Conservation (phyloP, 345 rosid genomes). For the Melastoma malabathricum region DNA sequence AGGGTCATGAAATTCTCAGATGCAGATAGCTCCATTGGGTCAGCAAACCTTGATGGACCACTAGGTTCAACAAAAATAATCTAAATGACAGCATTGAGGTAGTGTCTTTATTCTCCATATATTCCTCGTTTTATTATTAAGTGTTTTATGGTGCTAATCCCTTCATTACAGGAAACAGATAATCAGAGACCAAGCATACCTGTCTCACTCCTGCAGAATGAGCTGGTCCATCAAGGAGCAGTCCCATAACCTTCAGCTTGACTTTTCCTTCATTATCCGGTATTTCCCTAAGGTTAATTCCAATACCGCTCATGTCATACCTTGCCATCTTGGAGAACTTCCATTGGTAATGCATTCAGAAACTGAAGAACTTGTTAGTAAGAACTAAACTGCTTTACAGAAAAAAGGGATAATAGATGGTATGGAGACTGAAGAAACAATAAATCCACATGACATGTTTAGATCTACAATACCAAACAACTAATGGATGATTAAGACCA, state of each 20-base stretch:
- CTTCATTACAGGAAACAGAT: not conserved
- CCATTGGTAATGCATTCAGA: conserved; percentile 16
- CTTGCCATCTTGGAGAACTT: conserved; percentile 97
- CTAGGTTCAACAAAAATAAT: too few relatives aligned
- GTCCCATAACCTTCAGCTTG: conserved; percentile 69
- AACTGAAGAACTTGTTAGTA: conserved; percentile 24
- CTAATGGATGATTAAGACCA: too few relatives aligned
- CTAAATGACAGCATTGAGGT: too few relatives aligned
- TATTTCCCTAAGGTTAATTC: conserved; percentile 85
- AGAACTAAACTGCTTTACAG: not conserved
- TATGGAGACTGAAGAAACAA: too few relatives aligned
- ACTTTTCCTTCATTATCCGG: conserved; percentile 50
- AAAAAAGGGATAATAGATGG: too few relatives aligned
- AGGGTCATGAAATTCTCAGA: too few relatives aligned
- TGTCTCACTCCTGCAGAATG: conserved; percentile 74
- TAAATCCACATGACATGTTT: too few relatives aligned
- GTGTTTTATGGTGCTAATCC: not conserved
- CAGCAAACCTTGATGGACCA: too few relatives aligned
- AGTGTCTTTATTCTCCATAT: too few relatives aligned
- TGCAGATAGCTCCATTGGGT: too few relatives aligned
- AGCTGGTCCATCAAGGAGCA: conserved; percentile 82
- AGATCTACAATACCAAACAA: too few relatives aligned
- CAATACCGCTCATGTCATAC: conserved; percentile 86
- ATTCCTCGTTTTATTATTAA: too few relatives aligned
- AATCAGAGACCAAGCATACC: conserved; percentile 21